A percentile compares a stretch with the other conserved stretches of the same genome.
Evolutionary conservation across 306 rosid genomes (phyloP).

Genomic region (Trichosanthes truncata): DNA sequence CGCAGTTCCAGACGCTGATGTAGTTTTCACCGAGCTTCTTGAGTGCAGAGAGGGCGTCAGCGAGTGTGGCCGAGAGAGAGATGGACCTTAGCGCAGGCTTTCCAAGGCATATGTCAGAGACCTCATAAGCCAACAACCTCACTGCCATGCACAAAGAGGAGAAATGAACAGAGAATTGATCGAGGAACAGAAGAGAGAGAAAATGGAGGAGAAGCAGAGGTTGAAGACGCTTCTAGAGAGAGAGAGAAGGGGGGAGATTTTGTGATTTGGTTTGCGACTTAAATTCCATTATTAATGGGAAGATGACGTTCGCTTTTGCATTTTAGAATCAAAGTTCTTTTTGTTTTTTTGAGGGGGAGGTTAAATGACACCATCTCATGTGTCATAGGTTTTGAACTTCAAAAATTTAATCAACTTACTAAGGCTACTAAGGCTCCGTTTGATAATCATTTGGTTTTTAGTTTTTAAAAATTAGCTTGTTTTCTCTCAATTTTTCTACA

Average conservation of each 20-base stretch:
- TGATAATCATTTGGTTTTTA: too few relatives aligned
- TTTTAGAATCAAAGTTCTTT: neutral
- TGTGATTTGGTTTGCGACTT: neutral
- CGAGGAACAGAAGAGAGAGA: neutral
- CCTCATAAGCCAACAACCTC: constrained; percentile 33
- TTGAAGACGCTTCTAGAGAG: neutral
- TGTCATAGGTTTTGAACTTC: too few relatives aligned
- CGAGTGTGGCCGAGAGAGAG: constrained; percentile 39
- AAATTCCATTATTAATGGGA: neutral
- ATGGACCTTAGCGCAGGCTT: constrained; percentile 66
- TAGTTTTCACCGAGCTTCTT: constrained; percentile 28
- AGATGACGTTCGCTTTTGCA: neutral
- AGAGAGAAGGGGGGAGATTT: neutral
- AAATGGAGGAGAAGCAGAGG: neutral
- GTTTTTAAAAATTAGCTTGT: too few relatives aligned
- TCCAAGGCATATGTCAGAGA: constrained; percentile 76
- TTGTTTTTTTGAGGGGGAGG: too few relatives aligned
- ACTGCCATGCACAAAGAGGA: constrained; percentile 62
- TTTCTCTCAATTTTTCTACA: too few relatives aligned
- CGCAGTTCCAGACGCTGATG: constrained; percentile 68
- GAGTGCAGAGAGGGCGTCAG: constrained; percentile 47
- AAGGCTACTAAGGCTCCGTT: too few relatives aligned
- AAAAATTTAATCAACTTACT: too few relatives aligned
- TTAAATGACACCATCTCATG: too few relatives aligned
- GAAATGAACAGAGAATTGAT: neutral